Base-by-base conservation (phyloP, 2,329 filamentous ascomycete genomes). In the Claviceps africana region DNA sequence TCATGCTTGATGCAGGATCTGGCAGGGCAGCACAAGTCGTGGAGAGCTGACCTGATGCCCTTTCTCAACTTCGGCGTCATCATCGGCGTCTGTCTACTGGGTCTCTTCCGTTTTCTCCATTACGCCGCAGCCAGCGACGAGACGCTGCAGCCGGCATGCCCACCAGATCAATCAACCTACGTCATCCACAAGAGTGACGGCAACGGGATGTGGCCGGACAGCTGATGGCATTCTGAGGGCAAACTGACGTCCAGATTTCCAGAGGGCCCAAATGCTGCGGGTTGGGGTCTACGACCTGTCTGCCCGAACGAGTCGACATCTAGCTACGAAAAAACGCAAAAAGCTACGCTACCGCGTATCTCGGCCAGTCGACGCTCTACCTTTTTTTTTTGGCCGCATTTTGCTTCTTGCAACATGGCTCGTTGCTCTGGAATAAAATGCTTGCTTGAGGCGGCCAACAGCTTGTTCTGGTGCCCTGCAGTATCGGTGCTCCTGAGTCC, bases 41-140 rank as follows among this genome's bases (percentile, higher is more conserved):
- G 77, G 71, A 70, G 77, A 31, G 69, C 71, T 35, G 72, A 76
- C 54, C 66, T 76, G 65, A 71, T 70, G 66, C 74, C 74, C n/a
- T 65, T 81, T 56, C 67, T 81, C 59, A 79, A 79, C 60, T 81
- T 80, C 63, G 76, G 75, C 51, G 62, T 80, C 55, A 62, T 81
- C 37, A 68, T 78, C 51, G 66, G 76, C 4, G 58, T 79, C 17
- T 74, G 72, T 54, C 62, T 81, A 47, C 59, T 80, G 35, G 60
- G 71, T 19, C 58, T 81, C 44, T 71, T 74, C 54, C 77, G 72
- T 71, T 72, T 71, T 61, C 64, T 77, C 19, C 62, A 66, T 53
- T 59, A 62, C 51, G 62, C 61, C 2, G 59, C 66, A 0, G 59
- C 43, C 10, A 30, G 25, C 37, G 40, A 46, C 11, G 33, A 33